A percentile compares a stretch with the other conserved stretches of the same genome.
These are phyloP conservation scores for Candolleomyces aberdarensis DNA, from an alignment of 768 basidiomycete species.

Conservation along the genomic window DNA sequence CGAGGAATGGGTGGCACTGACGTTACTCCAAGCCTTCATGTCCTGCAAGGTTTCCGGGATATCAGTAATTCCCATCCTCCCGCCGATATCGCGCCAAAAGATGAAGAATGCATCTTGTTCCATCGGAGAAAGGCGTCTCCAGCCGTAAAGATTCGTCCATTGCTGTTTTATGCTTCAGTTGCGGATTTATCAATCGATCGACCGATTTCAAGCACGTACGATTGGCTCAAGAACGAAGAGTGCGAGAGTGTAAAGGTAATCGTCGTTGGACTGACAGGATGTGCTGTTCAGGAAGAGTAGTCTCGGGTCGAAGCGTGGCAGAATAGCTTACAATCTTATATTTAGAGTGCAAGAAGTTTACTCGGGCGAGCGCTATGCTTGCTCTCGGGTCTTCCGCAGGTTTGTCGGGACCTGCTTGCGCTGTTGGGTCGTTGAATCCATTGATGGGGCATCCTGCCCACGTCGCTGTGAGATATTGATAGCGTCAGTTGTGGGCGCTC, in stretches of 20 bases:
- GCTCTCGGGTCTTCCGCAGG: slow-evolving; percentile 29
- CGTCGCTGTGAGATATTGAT: slow-evolving; percentile 19
- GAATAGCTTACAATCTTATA: slow-evolving; percentile 32
- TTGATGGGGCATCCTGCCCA: slow-evolving; percentile 28
- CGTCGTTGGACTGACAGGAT: slow-evolving; percentile 25
- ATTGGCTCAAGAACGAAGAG: slow-evolving; percentile 28
- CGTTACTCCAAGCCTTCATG: slow-evolving; percentile 36
- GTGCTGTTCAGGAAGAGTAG: background rate
- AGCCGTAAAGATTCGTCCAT: slow-evolving; percentile 22
- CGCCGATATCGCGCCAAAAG: slow-evolving; percentile 46
- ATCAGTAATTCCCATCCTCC: slow-evolving; percentile 43
- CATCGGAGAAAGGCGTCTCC: slow-evolving; percentile 41
- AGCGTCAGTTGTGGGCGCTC: background rate
- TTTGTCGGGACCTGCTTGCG: slow-evolving; percentile 2
- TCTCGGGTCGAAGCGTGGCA: background rate
- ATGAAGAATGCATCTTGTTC: slow-evolving; percentile 41
- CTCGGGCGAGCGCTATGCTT: slow-evolving; percentile 33
- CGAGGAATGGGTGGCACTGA: slow-evolving; percentile 13
- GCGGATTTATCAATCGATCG: background rate
- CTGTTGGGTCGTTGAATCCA: slow-evolving; percentile 9
- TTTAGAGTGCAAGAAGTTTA: slow-evolving; percentile 36
- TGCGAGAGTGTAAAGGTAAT: slow-evolving; percentile 28
- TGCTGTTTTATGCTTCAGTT: background rate
- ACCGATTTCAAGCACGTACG: background rate
- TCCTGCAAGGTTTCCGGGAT: slow-evolving; percentile 42